These are phyloP conservation scores for Colletotrichum ledebouriae DNA, from an alignment of 2,329 filamentous ascomycete genomes.

Conservation along the genomic window DNA sequence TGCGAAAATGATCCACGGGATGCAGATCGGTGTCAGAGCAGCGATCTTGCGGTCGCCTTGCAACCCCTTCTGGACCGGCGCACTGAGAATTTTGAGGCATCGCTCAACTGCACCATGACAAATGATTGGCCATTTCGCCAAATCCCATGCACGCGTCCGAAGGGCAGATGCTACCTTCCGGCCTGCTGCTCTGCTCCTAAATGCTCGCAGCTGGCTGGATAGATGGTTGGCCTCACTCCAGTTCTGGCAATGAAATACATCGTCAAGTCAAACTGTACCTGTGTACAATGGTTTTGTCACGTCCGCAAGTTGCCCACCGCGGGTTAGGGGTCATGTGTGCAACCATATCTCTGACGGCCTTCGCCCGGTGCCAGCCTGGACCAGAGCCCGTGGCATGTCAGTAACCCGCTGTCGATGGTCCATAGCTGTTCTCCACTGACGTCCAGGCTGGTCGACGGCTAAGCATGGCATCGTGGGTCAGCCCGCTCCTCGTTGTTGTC, in stretches of 20 bases:
- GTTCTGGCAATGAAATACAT: conserved; percentile 28
- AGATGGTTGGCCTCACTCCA: conserved; percentile 29
- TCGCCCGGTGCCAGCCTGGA: conserved; percentile 16
- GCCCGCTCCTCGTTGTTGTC: conserved; percentile 13
- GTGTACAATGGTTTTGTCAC: conserved; percentile 34
- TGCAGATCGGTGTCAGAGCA: conserved; percentile 19
- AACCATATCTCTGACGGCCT: conserved; percentile 17
- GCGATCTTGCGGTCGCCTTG: conserved; percentile 30
- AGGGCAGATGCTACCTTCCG: conserved; percentile 36
- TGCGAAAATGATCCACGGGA: conserved; percentile 21
- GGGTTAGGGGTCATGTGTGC: conserved; percentile 33
- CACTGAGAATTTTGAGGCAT: conserved; percentile 24
- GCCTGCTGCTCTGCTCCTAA: conserved; percentile 15
- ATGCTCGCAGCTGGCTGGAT: conserved; percentile 23
- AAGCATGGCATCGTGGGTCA: neutral
- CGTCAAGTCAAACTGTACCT: conserved; percentile 26
- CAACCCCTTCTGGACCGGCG: conserved; percentile 19
- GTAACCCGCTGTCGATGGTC: conserved; percentile 25
- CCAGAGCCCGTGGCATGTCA: conserved; percentile 26
- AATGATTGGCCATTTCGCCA: conserved; percentile 40
- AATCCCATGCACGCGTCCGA: conserved; percentile 38
- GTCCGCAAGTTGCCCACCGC: conserved; percentile 14
- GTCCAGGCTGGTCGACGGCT: conserved; percentile 10
- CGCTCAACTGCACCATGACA: neutral
- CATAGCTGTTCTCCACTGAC: conserved; percentile 10